Conservation (phyloP, 306 rosid species). For the Cicer arietinum region DNA sequence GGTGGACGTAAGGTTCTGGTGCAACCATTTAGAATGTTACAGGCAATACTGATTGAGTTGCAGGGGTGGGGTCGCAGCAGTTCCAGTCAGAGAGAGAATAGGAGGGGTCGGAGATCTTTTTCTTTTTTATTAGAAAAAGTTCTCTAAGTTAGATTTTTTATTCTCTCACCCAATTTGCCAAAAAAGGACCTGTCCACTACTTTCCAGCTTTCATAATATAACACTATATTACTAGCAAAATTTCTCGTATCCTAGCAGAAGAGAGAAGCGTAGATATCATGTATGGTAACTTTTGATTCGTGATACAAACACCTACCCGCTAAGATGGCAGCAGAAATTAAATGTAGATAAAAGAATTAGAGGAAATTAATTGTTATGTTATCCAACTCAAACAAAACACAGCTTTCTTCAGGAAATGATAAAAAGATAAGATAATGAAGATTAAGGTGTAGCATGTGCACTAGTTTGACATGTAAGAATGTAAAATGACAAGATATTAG, state of each 20-base stretch:
- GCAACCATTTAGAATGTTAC: neutral
- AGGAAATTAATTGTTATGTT: neutral
- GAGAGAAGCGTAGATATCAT: slow-evolving; percentile 2
- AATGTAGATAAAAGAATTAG: slow-evolving; percentile 3
- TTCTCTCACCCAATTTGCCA: neutral
- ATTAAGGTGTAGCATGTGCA: slow-evolving; percentile 26
- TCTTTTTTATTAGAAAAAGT: neutral
- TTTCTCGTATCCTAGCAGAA: slow-evolving; percentile 4
- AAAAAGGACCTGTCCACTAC: neutral
- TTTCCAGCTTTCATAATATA: neutral
- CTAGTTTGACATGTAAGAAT: slow-evolving; percentile 20
- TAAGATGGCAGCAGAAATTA: slow-evolving; percentile 27
- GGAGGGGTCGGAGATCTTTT: neutral
- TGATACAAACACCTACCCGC: neutral
- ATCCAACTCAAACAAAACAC: neutral
- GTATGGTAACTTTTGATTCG: neutral
- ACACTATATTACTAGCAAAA: neutral
- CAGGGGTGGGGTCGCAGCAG: neutral
- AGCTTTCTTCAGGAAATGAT: slow-evolving; percentile 5
- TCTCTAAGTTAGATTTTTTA: neutral
- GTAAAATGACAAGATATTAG: slow-evolving; percentile 19
- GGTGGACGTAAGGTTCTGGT: neutral
- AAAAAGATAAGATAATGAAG: slow-evolving; percentile 16
- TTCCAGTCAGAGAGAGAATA: neutral
- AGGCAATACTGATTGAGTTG: neutral